Evolutionary conservation across 345 rosid genomes (phyloP).

Genomic region (Salix koriyanagi): DNA sequence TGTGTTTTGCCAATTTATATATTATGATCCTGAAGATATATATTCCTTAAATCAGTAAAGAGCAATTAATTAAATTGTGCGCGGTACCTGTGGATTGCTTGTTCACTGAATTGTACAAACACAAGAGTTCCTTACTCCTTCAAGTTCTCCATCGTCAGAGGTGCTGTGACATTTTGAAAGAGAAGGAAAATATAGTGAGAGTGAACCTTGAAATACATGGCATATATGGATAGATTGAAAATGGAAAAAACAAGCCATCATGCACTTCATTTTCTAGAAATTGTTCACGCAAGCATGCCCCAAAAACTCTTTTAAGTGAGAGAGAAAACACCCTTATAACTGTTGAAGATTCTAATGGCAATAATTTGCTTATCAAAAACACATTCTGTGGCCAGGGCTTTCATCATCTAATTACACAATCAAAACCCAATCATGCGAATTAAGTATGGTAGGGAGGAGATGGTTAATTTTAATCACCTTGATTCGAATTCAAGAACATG

Average conservation of each 20-base stretch:
- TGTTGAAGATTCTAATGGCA: neutral
- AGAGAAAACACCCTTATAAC: neutral
- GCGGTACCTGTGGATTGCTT: conserved; percentile 11
- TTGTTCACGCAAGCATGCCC: neutral
- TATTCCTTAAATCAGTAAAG: neutral
- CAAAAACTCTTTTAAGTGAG: neutral
- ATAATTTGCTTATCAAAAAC: neutral
- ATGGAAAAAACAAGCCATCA: neutral
- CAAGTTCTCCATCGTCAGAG: conserved; percentile 61
- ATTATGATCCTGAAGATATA: neutral
- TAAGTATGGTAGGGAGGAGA: neutral
- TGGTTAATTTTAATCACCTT: conserved; percentile 32
- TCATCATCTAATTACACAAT: neutral
- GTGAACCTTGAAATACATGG: neutral
- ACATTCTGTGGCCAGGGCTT: neutral
- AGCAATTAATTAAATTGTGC: neutral
- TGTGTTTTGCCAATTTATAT: too few species aligned
- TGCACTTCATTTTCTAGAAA: neutral
- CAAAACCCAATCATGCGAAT: neutral
- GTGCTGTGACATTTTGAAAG: conserved; percentile 26
- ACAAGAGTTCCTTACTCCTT: conserved; percentile 50
- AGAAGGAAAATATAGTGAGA: neutral
- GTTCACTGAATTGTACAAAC: conserved; percentile 61
- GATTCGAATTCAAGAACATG: conserved; percentile 69
- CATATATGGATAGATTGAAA: neutral